Conservation (phyloP, 1,284 basidiomycete species). For the Malassezia restricta region DNA sequence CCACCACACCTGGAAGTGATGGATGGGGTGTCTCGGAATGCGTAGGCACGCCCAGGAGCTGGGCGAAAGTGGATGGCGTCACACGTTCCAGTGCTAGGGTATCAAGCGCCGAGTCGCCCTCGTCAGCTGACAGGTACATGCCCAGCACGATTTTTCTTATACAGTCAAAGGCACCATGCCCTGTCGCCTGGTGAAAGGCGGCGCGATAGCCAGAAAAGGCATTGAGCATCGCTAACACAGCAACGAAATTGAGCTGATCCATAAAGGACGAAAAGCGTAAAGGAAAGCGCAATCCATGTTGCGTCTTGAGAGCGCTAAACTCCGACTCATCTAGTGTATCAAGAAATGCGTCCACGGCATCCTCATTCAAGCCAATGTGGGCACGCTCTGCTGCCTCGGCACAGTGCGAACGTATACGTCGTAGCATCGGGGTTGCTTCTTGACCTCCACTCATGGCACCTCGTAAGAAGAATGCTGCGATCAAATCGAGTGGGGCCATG, state of each 20-base stretch:
- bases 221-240: constrained; percentile 34
- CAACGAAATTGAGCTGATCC: constrained; percentile 35
- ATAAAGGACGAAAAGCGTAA: constrained; percentile 23
- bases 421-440: no score
- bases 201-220: constrained; percentile 30
- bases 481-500: constrained; percentile 41
- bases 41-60: constrained; percentile 24
- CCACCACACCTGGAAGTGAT: constrained; percentile 57
- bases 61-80: constrained; percentile 19
- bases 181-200: constrained; percentile 28
- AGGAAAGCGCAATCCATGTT: constrained; percentile 35
- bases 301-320: constrained; percentile 15
- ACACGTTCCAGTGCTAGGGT: constrained; percentile 20
- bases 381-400: neutral
- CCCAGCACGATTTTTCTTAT: constrained; percentile 27
- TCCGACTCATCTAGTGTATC: constrained; percentile 3
- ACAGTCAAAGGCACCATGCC: constrained; percentile 32
- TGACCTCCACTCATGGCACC: constrained; percentile 24
- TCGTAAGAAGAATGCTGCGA: constrained; percentile 37
- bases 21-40: constrained; percentile 59
- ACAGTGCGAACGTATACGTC: constrained; percentile 17
- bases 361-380: constrained; percentile 9
- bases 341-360: constrained; percentile 24
- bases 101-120: constrained; percentile 6
- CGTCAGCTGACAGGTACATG: constrained; percentile 24